phyloP scores from a whole-genome alignment of 352 stramenopile genomes.

The Phytophthora citrophthora region DNA sequence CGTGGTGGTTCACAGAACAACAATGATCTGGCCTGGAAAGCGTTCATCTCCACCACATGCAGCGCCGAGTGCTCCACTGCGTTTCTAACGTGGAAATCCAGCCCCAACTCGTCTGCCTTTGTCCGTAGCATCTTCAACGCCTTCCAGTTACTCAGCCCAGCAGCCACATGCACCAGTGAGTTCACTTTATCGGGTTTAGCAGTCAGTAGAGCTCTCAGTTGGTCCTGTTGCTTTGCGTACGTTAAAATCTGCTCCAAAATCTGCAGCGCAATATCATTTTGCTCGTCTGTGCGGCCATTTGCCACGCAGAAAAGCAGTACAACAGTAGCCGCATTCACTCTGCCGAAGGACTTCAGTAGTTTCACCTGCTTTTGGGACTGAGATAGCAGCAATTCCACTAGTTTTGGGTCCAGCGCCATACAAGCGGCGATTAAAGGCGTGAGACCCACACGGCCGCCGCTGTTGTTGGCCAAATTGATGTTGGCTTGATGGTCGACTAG shows the following conservation, averaged over 20 bases:
- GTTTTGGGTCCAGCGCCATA: slow-evolving; percentile 50
- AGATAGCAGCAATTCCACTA: slow-evolving; percentile 51
- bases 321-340: slow-evolving; percentile 49
- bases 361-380: slow-evolving; percentile 25
- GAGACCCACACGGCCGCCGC: slow-evolving; percentile 48
- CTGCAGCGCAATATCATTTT: slow-evolving; percentile 42
- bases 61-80: slow-evolving; percentile 43
- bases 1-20: slow-evolving; percentile 43
- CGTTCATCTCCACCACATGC: slow-evolving; percentile 59
- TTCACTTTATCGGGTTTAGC: slow-evolving; percentile 58
- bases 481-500: slow-evolving; percentile 34
- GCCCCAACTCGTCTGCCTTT: slow-evolving; percentile 30
- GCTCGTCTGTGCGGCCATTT: slow-evolving; percentile 56
- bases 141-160: slow-evolving; percentile 53
- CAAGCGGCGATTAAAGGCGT: slow-evolving; percentile 59
- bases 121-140: slow-evolving; percentile 46
- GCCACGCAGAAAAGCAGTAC: slow-evolving; percentile 57
- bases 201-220: slow-evolving; percentile 39
- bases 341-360: slow-evolving; percentile 45
- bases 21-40: slow-evolving; percentile 58
- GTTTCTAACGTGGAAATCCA: slow-evolving; percentile 36
- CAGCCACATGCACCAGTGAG: slow-evolving; percentile 54
- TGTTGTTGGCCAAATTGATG: slow-evolving; percentile 45
- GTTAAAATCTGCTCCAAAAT: slow-evolving; percentile 51
- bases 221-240: slow-evolving; percentile 40